Percentiles rank a stretch among this genome's conserved stretches.
Conservation (phyloP, 352 stramenopile species). For the Globisporangium recalcitrans region DNA sequence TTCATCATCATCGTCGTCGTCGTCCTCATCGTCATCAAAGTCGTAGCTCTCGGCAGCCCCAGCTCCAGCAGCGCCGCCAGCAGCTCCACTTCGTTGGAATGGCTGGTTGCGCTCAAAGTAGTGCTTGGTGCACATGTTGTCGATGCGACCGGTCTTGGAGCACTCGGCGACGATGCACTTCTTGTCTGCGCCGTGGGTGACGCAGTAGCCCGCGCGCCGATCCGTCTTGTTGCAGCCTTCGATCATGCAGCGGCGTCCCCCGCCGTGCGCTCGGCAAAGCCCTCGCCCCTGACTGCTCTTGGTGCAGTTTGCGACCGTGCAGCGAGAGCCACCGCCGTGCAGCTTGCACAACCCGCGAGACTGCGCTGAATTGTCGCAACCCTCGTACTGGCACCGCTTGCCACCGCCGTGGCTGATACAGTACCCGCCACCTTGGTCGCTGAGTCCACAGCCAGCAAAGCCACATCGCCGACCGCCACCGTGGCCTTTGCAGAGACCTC, state of each 20-base stretch:
- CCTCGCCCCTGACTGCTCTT: constrained; percentile 86
- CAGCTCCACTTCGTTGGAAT: not conserved
- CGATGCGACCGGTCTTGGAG: constrained; percentile 77
- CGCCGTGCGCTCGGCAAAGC: constrained; percentile 78
- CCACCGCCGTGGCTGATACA: constrained; percentile 81
- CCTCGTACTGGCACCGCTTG: constrained; percentile 71
- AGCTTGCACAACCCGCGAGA: constrained; percentile 80
- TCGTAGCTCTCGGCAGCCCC: constrained; percentile 5
- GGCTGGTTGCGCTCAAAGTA: constrained; percentile 77
- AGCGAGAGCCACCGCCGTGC: constrained; percentile 73
- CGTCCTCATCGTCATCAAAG: not conserved
- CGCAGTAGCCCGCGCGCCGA: constrained; percentile 66
- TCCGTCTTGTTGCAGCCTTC: constrained; percentile 85
- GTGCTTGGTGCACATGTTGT: constrained; percentile 81
- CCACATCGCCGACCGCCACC: constrained; percentile 69
- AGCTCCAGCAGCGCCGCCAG: not conserved
- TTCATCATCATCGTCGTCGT: constrained; percentile 6
- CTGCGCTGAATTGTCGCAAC: constrained; percentile 79
- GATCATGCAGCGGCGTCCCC: constrained; percentile 75
- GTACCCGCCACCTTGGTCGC: constrained; percentile 72
- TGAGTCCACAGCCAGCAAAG: constrained; percentile 60
- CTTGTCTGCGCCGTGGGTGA: constrained; percentile 79
- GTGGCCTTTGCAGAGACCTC: constrained; percentile 76
- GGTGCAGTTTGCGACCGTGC: constrained; percentile 71
- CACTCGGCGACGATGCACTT: constrained; percentile 79